Evolutionary conservation across 2,329 filamentous ascomycete genomes (phyloP), one percentile per base, ranked within the genome.

Genomic region (Claviceps sp.): DNA sequence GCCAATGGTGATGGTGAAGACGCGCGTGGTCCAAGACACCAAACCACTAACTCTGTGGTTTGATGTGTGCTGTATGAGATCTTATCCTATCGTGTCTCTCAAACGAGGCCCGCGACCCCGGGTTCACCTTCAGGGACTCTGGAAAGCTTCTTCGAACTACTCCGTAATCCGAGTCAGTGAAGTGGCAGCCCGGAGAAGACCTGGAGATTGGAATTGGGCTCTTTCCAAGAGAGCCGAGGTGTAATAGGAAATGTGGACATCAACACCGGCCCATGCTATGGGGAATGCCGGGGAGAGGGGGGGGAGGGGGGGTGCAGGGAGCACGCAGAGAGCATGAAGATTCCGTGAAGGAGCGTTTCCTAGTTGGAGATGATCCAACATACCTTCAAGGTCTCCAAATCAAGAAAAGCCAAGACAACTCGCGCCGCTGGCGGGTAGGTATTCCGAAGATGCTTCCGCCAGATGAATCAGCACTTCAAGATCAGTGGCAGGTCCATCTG

Each of bases 81-180:
- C 34, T 5, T 38, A 5, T 30, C 43, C 24, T 44, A 45, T 26
- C 34, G 41, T 39, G 34, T 39, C 41, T 17, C 13, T 16, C 24
- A 43, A 37, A 40, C 48, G 42, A 26, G n/a, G 49, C 16, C 34
- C 6, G 22, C 37, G 8, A 38, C 42, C 34, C 26, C 42, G 42
- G 42, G 10, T 16, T 22, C 22, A 45, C 17, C 4, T 38, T 22
- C 34, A 50, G 48, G 40, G 16, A 11, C 38, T 38, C 5, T 46
- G 11, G 34, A n/a, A 13, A 16, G 24, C 30, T 13, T 14, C 26
- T 34, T 50, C 30, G 30, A 43, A 38, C 14, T 19, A 38, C 38
- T 24, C 34, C 41, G 51, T 19, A 38, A 43, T 24, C 34, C 42
- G 51, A 52, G 47, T 50, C 51, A 50, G 47, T 34, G 22, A 19